Base-by-base conservation (phyloP, 805 yeast genomes). In the Lipomyces orientalis region DNA sequence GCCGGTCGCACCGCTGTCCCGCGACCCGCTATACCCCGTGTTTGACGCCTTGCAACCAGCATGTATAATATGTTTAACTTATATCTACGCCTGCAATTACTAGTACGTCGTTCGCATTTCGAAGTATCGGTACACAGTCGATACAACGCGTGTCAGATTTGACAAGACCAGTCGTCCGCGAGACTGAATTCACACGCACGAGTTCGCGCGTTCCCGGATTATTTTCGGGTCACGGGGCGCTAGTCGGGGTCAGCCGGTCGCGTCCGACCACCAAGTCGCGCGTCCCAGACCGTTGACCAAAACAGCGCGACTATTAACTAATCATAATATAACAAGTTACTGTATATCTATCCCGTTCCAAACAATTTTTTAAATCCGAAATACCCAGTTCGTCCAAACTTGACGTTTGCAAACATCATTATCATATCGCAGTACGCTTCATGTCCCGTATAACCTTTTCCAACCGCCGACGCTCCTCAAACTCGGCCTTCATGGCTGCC, bases 401-500 rank as follows among this genome's bases (percentile, higher is more conserved):
- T n/a, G n/a, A 16, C 10, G 2, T 43, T 2, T 19, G 19, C 22
- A 43, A 19, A 9, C 16, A 9, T 9, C 22, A n/a, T 43, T 3
- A n/a, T 59, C 62, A 59, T n/a, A 9, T 46, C 62, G 46, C 22
- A 49, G 58, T 37, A 39, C 69, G 69, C 39, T 68, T 69, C 62
- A 69, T 37, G 22, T 69, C 71, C 14, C 70, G 61, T 34, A 69
- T 58, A 1, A 67, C 64, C 56, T 63, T 62, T 61, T 69, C 70
- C 57, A 69, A 51, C 58, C 72, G 58, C 49, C 67, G 62, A 39
- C 72, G 58, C 62, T 69, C 72, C 43, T 69, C 72, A 29, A 19
- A 64, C 68, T 69, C 71, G 35, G 66, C 66, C 58, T 61, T 58
- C 60, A 69, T 29, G 16, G 55, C 64, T 37, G 58, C 60, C 39